Base-by-base conservation (phyloP, 768 basidiomycete genomes). In the Boletus reticulatus region DNA sequence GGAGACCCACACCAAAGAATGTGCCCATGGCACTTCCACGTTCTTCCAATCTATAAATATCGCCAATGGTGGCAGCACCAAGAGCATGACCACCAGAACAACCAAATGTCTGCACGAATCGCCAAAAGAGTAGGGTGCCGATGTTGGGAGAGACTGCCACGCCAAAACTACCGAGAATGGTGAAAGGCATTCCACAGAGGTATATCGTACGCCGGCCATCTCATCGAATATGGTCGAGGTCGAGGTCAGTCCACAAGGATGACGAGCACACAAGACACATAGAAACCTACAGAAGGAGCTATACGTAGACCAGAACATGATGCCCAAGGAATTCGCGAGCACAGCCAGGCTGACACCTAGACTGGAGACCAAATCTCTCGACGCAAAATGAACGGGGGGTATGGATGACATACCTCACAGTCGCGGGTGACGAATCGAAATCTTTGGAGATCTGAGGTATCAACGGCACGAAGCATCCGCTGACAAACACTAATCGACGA, bases 371-470 rank as follows among this genome's bases (percentile, higher is more conserved):
- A 5, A 41, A 17, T 2, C 41, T 48, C 11, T 42, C 1, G 8
- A 24, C 29, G 16, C 5, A 36, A 13, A 34, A 13, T 11, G 34
- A n/a, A 43, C 12, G 4, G 29, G 20, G 16, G 11, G 6, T 5
- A 17, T 8, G n/a, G 14, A 44, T 12, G 36, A 54, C 60, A 42
- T 52, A 82, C 84, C 84, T 87, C 48, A 91, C 78, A 17, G 85
- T 68, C 16, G 80, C 61, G 0, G 78, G 78, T 0, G 87, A 80
- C 0, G 86, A 76, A 27, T 79, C 47, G 11, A 93, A 67, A 55
- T 93, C 89, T 27, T 67, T 70, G 9, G 89, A 83, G 43, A 94
- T 84, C 48, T 87, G 80, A 0, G 89, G 88, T 52, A 92, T 87
- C 0, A 84, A 83, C 0, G 89, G 89, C 3, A 89, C 77, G 66